These are phyloP conservation scores for Selenicereus undatus DNA, from an alignment of 148 eudicot species.

Conservation along the genomic window DNA sequence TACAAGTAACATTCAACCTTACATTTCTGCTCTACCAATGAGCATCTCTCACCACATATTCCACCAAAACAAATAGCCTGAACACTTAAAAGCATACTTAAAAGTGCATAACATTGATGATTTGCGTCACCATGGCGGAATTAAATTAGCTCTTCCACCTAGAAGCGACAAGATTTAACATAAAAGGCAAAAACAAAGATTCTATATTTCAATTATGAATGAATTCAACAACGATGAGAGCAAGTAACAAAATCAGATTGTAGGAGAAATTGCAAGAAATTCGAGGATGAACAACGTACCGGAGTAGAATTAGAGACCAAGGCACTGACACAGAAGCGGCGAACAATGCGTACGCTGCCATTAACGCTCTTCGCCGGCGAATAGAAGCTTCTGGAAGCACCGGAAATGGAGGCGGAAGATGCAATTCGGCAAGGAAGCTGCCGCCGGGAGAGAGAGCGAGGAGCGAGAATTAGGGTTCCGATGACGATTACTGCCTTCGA, in stretches of 20 bases:
- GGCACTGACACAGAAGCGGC: slow-evolving; percentile 22
- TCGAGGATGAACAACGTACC: neutral
- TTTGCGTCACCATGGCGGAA: neutral
- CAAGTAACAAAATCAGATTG: neutral
- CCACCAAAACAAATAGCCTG: too few species aligned
- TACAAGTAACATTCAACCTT: too few species aligned
- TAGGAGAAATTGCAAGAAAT: neutral
- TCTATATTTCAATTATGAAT: neutral
- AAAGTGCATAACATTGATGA: neutral
- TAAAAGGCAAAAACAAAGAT: too few species aligned
- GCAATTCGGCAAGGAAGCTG: slow-evolving; percentile 13
- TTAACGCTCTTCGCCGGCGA: neutral
- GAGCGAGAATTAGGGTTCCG: slow-evolving; percentile 27
- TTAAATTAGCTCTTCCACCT: neutral
- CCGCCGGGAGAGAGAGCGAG: slow-evolving; percentile 14
- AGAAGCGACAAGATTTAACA: too few species aligned
- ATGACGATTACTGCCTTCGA: slow-evolving; percentile 25
- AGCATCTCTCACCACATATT: too few species aligned
- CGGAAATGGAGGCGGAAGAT: neutral
- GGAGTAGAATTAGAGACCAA: slow-evolving; percentile 5
- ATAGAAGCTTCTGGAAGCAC: slow-evolving; percentile 25
- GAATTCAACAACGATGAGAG: neutral
- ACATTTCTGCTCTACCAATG: too few species aligned
- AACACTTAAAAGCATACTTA: neutral
- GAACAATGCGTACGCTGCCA: slow-evolving; percentile 11